phyloP scores from a whole-genome alignment of 192 early-diverging fungal genomes.

The Chytriomyces hyalinus region DNA sequence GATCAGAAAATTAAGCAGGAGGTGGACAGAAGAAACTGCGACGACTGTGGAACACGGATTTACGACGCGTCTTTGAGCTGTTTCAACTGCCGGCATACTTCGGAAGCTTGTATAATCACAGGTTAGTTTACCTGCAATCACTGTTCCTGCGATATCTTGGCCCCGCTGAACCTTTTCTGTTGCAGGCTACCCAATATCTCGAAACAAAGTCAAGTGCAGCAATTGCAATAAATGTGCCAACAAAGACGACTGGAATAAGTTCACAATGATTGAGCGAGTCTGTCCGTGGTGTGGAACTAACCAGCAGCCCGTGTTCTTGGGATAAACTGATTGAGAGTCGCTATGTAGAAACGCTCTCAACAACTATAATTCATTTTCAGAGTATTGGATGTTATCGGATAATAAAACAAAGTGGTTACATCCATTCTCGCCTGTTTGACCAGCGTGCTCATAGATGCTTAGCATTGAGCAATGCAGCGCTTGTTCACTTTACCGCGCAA shows the following conservation, averaged over 20 bases:
- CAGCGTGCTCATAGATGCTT: no score
- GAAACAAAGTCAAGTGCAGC: slow-evolving; percentile 57
- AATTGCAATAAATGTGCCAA: slow-evolving; percentile 58
- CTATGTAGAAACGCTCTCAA: no score
- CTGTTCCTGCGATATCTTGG: not conserved
- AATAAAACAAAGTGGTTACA: no score
- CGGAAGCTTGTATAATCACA: slow-evolving; percentile 65
- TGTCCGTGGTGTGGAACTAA: slow-evolving; percentile 61
- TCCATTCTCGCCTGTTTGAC: no score
- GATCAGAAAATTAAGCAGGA: slow-evolving; percentile 67
- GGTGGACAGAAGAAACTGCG: slow-evolving; percentile 62
- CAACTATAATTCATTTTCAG: no score
- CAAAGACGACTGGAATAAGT: slow-evolving; percentile 73
- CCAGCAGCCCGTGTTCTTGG: slow-evolving; percentile 41
- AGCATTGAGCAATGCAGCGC: no score
- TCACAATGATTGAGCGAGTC: slow-evolving; percentile 60
- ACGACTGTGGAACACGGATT: slow-evolving; percentile 58
- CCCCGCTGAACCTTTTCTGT: not conserved
- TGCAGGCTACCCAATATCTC: slow-evolving; percentile 61
- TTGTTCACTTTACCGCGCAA: no score
- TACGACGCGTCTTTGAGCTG: slow-evolving; percentile 60
- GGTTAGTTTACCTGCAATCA: slow-evolving; percentile 42
- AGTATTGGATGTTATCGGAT: no score
- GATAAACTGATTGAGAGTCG: no score
- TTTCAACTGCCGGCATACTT: slow-evolving; percentile 48